phyloP scores from a whole-genome alignment of 2,329 filamentous ascomycete species.

The Graphilbum ipis-grandicollis region DNA sequence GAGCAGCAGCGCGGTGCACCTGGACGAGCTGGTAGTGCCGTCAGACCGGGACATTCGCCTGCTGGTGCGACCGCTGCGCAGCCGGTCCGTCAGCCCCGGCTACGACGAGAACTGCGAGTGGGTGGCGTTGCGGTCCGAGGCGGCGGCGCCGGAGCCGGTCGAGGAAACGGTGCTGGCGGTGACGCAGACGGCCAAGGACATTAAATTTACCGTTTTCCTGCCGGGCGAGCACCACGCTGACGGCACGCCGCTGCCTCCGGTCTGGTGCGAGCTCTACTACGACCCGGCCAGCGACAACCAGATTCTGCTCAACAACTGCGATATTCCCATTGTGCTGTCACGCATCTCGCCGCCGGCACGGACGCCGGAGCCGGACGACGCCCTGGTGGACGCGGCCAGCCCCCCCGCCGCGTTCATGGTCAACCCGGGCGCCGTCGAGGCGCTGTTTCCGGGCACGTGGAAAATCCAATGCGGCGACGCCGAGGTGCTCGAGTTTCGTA shows the following conservation, averaged over 20 bases:
- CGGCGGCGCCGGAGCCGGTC: constrained; percentile 30
- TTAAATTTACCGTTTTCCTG: constrained; percentile 41
- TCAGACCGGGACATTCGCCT: constrained; percentile 36
- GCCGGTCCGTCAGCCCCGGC: constrained; percentile 37
- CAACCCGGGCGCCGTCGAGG: constrained; percentile 25
- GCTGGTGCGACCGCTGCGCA: constrained; percentile 34
- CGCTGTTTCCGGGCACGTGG: constrained; percentile 37
- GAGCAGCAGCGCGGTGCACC: constrained; percentile 28
- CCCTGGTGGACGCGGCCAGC: background rate
- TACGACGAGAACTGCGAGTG: constrained; percentile 36
- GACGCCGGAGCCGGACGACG: constrained; percentile 9
- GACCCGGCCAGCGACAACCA: constrained; percentile 40
- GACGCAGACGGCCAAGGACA: constrained; percentile 40
- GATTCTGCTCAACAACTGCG: constrained; percentile 37
- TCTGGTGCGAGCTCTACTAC: constrained; percentile 46
- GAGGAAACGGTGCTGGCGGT: constrained; percentile 40
- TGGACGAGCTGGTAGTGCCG: constrained; percentile 30
- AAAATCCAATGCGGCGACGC: constrained; percentile 30
- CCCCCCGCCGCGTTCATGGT: constrained; percentile 15
- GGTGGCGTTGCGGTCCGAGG: constrained; percentile 36
- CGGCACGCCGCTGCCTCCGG: constrained; percentile 24
- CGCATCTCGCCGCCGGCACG: constrained; percentile 23
- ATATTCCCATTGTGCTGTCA: constrained; percentile 32
- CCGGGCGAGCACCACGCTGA: constrained; percentile 26
- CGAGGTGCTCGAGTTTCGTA: constrained; percentile 38